Evolutionary conservation across 192 early-diverging fungal species (phyloP), one percentile per base, ranked within the genome.

Genomic region (Entophlyctis helioformis): DNA sequence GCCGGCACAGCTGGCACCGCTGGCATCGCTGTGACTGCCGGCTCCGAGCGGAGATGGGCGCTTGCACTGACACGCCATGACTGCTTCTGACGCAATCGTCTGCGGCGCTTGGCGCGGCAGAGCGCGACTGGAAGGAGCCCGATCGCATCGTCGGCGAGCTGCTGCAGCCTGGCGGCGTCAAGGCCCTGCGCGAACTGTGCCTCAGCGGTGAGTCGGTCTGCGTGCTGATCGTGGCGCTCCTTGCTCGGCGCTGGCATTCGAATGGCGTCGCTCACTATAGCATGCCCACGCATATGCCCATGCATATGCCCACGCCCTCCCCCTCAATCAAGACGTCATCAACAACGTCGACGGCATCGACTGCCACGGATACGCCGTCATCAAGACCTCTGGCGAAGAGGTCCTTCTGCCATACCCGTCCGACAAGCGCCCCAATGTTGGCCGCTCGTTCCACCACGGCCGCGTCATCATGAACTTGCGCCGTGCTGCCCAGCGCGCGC

Each of bases 101-200:
- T n/a, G n/a, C n/a, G n/a, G n/a, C 29, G 29, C 11, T 13, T 20
- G 3, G 4, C 20, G 18, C 48, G 18, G 44, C 74, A 47, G 95
- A 98, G 56, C 71, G 91, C 49, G 91, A 89, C 59, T 78, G 90
- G 75, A 70, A 39, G 48, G 87, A 96, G 58, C 95, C 95, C 1
- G 91, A 98, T 65, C 84, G 95, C 35, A 96, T 98, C 50, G 95
- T 98, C 19, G 95, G 95, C 24, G 95, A 98, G 61, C 64, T 96
- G 25, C 68, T 98, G 60, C 95, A 98, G 62, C 95, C 95, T 13
- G 84, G 91, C 8, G 95, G 95, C 42, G 74, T 87, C 41, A 72
- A 80, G 50, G 87, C 89, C 18, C 64, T 98, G 24, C 61, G 76
- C 38, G 46, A 66, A 37, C 67, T 98, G 7, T 91, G 89, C 6